Conservation (phyloP, 2,329 filamentous ascomycete species). For the Ophiostoma quercus region DNA sequence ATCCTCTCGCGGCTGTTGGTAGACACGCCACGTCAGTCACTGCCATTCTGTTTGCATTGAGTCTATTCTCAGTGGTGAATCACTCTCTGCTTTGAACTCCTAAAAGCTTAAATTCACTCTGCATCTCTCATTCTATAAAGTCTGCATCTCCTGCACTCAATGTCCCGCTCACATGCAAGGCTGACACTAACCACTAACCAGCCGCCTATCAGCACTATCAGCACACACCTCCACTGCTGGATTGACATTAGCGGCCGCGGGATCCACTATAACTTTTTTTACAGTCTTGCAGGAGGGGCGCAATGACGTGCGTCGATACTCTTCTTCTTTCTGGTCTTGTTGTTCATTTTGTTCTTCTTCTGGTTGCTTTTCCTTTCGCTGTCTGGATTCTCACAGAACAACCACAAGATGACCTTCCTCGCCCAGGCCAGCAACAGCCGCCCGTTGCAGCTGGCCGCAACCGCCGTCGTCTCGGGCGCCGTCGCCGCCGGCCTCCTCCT, state of each 20-base stretch:
- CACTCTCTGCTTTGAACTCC: too few species aligned
- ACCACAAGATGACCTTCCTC: slow-evolving; percentile 35
- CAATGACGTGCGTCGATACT: slow-evolving; percentile 13
- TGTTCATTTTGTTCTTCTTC: background rate
- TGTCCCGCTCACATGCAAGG: background rate
- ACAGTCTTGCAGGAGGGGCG: slow-evolving; percentile 12
- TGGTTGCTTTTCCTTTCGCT: too few species aligned
- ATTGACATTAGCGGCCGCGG: slow-evolving; percentile 19
- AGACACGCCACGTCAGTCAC: background rate
- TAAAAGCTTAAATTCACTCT: too few species aligned
- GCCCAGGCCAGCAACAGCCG: slow-evolving; percentile 43
- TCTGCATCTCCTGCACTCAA: too few species aligned
- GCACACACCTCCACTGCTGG: background rate
- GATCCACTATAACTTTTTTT: slow-evolving; percentile 16
- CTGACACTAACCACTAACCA: background rate
- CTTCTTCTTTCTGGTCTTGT: background rate
- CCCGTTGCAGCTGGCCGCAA: slow-evolving; percentile 61
- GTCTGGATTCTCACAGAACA: background rate
- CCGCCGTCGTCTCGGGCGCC: slow-evolving; percentile 61
- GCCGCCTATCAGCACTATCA: background rate
- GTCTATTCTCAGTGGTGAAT: too few species aligned
- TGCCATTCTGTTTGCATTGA: background rate
- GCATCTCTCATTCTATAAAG: too few species aligned
- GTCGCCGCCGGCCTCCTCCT: slow-evolving; percentile 57
- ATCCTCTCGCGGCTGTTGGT: background rate